Conservation (phyloP, 164 flowering plant species). For the Vitis labrusca region DNA sequence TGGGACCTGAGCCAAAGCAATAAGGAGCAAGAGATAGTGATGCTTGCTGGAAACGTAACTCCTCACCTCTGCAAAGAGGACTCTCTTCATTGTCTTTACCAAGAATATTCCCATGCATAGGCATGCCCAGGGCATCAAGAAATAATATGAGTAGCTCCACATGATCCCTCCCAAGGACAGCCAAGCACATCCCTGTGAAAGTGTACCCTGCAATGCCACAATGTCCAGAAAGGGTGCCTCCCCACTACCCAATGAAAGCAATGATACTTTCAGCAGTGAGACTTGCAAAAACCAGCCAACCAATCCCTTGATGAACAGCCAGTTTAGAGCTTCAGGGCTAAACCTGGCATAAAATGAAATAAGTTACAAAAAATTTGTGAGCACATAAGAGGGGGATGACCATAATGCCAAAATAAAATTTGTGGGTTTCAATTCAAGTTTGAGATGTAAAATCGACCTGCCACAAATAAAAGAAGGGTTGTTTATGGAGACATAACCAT, state of each 20-base stretch:
- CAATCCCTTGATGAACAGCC: conserved; percentile 37
- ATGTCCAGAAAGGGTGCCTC: conserved; percentile 51
- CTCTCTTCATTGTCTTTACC: conserved; percentile 49
- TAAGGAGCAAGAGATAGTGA: conserved; percentile 41
- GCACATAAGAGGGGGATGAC: no score
- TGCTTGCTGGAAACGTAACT: conserved; percentile 36
- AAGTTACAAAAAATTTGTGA: no score
- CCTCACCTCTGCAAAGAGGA: conserved; percentile 38
- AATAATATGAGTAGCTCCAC: conserved; percentile 31
- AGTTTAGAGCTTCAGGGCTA: conserved; percentile 40
- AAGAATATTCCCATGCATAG: conserved; percentile 48
- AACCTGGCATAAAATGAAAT: conserved; percentile 24
- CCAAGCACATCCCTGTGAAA: conserved; percentile 37
- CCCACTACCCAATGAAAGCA: conserved; percentile 39
- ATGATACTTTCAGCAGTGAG: conserved; percentile 27
- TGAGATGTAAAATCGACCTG: no score
- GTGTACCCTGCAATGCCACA: conserved; percentile 50
- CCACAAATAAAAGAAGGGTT: no score
- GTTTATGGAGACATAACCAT: no score
- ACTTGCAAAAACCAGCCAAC: conserved; percentile 32
- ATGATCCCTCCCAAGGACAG: conserved; percentile 26
- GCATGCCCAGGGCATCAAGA: conserved; percentile 33
- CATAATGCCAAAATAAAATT: no score
- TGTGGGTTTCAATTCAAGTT: no score
- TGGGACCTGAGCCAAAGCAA: conserved; percentile 48